Percentiles rank a stretch among this genome's conserved stretches.
Conservation (phyloP, 176 grass and related monocot species). For the Oryza rufipogon region DNA sequence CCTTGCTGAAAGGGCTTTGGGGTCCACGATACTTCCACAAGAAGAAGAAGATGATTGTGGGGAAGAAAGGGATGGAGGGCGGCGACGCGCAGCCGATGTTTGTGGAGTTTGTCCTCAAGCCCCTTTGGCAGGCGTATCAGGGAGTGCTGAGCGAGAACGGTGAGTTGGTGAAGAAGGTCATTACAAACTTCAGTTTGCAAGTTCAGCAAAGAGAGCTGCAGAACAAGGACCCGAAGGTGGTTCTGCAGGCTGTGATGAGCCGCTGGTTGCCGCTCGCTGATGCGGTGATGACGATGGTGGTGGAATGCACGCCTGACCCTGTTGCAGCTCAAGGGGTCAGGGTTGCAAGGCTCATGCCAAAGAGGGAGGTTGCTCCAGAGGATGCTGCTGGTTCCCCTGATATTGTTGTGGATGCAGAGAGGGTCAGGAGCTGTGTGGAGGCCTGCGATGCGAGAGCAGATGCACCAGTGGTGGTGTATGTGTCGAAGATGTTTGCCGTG, state of each 20-base stretch:
- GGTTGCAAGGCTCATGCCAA: conserved; percentile 61
- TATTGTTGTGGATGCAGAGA: conserved; percentile 60
- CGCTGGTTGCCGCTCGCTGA: conserved; percentile 79
- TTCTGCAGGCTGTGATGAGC: conserved; percentile 77
- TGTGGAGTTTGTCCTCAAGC: conserved; percentile 74
- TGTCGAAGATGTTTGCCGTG: conserved; percentile 94
- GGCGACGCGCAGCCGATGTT: conserved; percentile 83
- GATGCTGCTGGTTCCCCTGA: conserved; percentile 31
- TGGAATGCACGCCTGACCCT: conserved; percentile 84
- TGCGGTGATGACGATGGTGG: conserved; percentile 75
- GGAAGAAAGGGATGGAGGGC: conserved; percentile 67
- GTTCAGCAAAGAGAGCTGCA: conserved; percentile 63
- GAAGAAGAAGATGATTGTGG: conserved; percentile 71
- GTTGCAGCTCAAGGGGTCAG: conserved; percentile 59
- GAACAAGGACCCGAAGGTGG: conserved; percentile 68
- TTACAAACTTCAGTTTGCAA: conserved; percentile 55
- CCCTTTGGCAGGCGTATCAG: conserved; percentile 68
- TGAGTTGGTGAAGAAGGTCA: conserved; percentile 50
- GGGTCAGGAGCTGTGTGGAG: conserved; percentile 73
- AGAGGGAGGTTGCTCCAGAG: conserved; percentile 55
- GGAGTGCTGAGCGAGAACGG: conserved; percentile 51
- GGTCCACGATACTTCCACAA: conserved; percentile 68
- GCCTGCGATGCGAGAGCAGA: conserved; percentile 52
- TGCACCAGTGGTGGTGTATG: conserved; percentile 75
- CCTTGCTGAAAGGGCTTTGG: conserved; percentile 84